Percentiles rank a stretch among this genome's conserved stretches.
phyloP scores from a whole-genome alignment of 305 asterid genomes.

The Fraxinus dipetala region DNA sequence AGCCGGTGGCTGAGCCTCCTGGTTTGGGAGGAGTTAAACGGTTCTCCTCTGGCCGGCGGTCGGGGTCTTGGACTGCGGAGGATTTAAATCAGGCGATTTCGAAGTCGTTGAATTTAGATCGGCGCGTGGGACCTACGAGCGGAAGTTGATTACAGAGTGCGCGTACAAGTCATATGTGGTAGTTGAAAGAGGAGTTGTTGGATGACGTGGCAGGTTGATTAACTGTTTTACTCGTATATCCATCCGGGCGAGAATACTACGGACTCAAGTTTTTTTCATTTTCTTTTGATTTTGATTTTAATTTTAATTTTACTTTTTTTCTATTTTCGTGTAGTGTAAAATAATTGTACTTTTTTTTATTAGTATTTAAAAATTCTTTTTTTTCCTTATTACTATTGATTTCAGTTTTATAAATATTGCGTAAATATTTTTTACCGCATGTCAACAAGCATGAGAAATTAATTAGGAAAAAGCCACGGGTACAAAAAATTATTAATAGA shows the following conservation, averaged over 20 bases:
- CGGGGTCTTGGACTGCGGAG: slow-evolving; percentile 50
- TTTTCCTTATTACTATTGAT: neutral
- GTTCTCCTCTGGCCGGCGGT: slow-evolving; percentile 65
- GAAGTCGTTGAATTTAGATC: slow-evolving; percentile 15
- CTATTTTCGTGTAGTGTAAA: neutral
- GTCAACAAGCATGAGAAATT: no score
- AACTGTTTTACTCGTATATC: slow-evolving; percentile 14
- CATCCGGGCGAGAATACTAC: neutral
- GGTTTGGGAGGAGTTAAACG: slow-evolving; percentile 64
- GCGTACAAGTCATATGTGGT: slow-evolving; percentile 12
- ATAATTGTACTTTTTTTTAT: neutral
- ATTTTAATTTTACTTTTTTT: no score
- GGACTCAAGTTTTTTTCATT: neutral
- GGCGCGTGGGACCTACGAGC: neutral
- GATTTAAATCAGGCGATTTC: slow-evolving; percentile 38
- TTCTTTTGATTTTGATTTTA: neutral
- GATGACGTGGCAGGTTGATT: slow-evolving; percentile 26
- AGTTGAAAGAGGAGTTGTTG: neutral
- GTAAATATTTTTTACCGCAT: neutral
- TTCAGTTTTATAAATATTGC: no score
- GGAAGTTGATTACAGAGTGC: slow-evolving; percentile 19
- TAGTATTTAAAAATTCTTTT: neutral
- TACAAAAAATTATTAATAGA: no score
- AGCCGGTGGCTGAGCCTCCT: slow-evolving; percentile 47
- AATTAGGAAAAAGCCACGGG: no score